These are phyloP conservation scores for Pichia inconspicua DNA, from an alignment of 1,139 yeast genomes.

Conservation along the genomic window DNA sequence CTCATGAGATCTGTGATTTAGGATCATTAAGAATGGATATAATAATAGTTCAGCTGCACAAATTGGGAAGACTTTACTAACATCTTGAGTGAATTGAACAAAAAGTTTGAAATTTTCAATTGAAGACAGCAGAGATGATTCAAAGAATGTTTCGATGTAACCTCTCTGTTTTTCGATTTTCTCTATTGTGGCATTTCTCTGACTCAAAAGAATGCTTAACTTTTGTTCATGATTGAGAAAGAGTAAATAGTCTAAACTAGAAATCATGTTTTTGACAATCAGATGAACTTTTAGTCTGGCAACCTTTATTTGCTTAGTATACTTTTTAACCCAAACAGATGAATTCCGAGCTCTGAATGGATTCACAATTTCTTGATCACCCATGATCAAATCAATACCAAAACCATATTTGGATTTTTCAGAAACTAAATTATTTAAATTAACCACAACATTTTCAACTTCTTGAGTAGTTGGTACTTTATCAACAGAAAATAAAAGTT, in stretches of 20 bases:
- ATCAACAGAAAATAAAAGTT: constrained; percentile 28
- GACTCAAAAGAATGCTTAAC: constrained; percentile 26
- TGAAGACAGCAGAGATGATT: constrained; percentile 27
- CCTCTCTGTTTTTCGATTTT: constrained; percentile 25
- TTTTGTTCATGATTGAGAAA: constrained; percentile 39
- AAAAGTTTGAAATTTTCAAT: constrained; percentile 30
- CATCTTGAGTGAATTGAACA: constrained; percentile 25
- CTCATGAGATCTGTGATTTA: constrained; percentile 45
- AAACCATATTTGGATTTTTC: constrained; percentile 29
- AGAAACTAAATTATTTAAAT: constrained; percentile 25
- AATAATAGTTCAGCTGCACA: constrained; percentile 35
- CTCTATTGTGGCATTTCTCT: constrained; percentile 22
- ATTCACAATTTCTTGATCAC: constrained; percentile 16
- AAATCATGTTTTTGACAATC: constrained; percentile 38
- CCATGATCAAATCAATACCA: constrained; percentile 20
- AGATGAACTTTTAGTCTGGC: constrained; percentile 27
- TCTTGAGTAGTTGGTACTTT: constrained; percentile 29
- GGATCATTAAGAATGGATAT: constrained; percentile 39
- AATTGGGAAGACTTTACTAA: constrained; percentile 22
- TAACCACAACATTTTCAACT: constrained; percentile 24
- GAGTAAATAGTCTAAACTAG: constrained; percentile 39
- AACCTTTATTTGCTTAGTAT: constrained; percentile 22
- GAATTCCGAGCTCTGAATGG: constrained; percentile 14
- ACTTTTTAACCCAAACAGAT: constrained; percentile 16
- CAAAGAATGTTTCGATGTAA: constrained; percentile 27